These are phyloP conservation scores for Coemansia sp. DNA, from an alignment of 192 early-diverging fungal species.

Conservation along the genomic window DNA sequence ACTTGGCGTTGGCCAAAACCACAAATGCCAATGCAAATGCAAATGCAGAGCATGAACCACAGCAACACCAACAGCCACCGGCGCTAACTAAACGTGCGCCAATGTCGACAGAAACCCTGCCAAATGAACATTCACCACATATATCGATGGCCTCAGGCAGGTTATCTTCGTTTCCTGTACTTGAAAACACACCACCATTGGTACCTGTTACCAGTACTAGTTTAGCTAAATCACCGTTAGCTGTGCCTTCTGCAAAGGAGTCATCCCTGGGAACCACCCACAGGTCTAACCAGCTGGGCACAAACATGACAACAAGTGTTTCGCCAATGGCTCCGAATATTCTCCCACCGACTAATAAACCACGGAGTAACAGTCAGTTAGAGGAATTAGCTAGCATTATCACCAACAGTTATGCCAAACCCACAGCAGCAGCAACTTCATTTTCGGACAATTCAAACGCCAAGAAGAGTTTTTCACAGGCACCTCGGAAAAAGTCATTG, in stretches of 20 bases:
- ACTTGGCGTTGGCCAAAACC: conserved; percentile 26
- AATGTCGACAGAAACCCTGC: not conserved
- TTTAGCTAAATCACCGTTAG: not conserved
- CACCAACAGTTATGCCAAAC: not conserved
- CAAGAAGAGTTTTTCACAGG: not conserved
- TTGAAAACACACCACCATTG: conserved; percentile 9
- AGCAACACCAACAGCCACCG: conserved; percentile 9
- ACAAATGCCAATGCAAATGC: not conserved
- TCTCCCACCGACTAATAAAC: not conserved
- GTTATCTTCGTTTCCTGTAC: conserved; percentile 9
- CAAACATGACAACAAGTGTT: not conserved
- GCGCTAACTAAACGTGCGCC: conserved; percentile 20
- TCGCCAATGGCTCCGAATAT: not conserved
- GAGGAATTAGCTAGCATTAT: conserved; percentile 4
- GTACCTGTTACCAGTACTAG: not conserved
- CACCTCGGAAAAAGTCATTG: conserved; percentile 15
- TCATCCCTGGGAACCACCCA: not conserved
- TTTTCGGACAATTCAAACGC: not conserved
- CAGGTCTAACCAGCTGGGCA: not conserved
- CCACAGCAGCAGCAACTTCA: not conserved
- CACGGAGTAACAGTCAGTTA: conserved; percentile 2
- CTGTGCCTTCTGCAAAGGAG: not conserved
- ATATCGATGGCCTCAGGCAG: not conserved
- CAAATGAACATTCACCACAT: not conserved
- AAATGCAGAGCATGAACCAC: not conserved